Conservation (phyloP, 2,329 filamentous ascomycete species). For the Stagonosporopsis cucurbitacearum region DNA sequence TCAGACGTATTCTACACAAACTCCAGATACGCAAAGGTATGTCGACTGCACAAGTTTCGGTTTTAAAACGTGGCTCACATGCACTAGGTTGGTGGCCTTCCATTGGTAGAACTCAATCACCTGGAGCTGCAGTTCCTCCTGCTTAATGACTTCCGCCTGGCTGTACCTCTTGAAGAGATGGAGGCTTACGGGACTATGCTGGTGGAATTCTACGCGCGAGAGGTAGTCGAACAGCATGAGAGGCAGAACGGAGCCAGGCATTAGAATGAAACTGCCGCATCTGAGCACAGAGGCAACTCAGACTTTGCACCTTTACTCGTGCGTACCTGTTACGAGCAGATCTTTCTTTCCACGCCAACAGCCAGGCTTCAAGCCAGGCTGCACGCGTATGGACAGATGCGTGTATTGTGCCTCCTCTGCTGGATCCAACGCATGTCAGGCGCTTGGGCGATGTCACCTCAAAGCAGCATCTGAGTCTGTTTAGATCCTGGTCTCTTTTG, state of each 20-base stretch:
- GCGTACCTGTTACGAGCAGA: background rate
- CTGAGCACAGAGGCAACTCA: background rate
- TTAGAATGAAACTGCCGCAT: background rate
- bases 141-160: constrained; percentile 93
- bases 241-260: constrained; percentile 28
- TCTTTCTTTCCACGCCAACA: background rate
- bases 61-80: constrained; percentile 19
- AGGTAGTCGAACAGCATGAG: constrained; percentile 73
- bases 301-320: background rate
- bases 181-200: constrained; percentile 98
- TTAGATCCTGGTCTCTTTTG: constrained; percentile 16
- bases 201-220: constrained; percentile 94
- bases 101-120: constrained; percentile 91
- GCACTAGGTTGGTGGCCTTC: constrained; percentile 87
- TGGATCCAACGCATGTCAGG: background rate
- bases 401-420: background rate
- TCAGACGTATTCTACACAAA: constrained; percentile 99
- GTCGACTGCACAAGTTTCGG: constrained; percentile 31
- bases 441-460: background rate
- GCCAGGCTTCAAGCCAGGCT: background rate
- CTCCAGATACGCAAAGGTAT: constrained; percentile 97
- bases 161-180: constrained; percentile 90
- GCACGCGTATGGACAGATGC: background rate
- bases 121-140: constrained; percentile 94
- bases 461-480: constrained; percentile 9